These are phyloP conservation scores for Nematocida displodere DNA, from an alignment of 371 early-diverging fungal species.

Conservation along the genomic window DNA sequence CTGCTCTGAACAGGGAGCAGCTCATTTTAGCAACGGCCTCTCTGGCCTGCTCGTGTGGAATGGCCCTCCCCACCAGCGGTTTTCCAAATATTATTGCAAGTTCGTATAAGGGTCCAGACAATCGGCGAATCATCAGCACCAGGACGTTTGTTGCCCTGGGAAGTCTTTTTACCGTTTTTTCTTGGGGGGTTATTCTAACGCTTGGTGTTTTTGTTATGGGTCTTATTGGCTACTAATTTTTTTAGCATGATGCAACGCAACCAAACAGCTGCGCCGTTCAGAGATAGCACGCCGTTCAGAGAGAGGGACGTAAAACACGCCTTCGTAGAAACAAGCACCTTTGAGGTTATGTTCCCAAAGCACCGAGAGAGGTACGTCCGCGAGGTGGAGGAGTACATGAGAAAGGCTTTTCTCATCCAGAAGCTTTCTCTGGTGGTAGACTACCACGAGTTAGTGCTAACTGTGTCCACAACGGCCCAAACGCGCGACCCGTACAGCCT, in stretches of 20 bases:
- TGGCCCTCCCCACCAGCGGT: conserved; percentile 48
- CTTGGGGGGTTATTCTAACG: conserved; percentile 36
- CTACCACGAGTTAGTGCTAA: conserved; percentile 88
- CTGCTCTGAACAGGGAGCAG: neutral
- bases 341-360: conserved; percentile 92
- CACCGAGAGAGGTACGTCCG: conserved; percentile 87
- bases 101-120: neutral
- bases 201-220: conserved; percentile 23
- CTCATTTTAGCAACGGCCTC: conserved; percentile 21
- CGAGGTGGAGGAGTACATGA: conserved; percentile 86
- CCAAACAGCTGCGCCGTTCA: neutral
- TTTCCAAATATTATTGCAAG: conserved; percentile 45
- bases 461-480: conserved; percentile 88
- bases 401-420: conserved; percentile 74
- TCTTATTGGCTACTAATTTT: conserved; percentile 14
- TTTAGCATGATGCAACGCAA: neutral
- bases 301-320: conserved; percentile 72
- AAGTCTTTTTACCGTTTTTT: conserved; percentile 6
- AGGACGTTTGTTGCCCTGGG: conserved; percentile 26
- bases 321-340: conserved; percentile 87
- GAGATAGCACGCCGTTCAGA: conserved; percentile 71
- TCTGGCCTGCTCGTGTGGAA: conserved; percentile 45
- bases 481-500: conserved; percentile 92
- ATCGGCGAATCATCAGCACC: neutral
- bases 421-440: conserved; percentile 84